phyloP scores from a whole-genome alignment of 768 basidiomycete species.

The Lyophyllum shimeji region DNA sequence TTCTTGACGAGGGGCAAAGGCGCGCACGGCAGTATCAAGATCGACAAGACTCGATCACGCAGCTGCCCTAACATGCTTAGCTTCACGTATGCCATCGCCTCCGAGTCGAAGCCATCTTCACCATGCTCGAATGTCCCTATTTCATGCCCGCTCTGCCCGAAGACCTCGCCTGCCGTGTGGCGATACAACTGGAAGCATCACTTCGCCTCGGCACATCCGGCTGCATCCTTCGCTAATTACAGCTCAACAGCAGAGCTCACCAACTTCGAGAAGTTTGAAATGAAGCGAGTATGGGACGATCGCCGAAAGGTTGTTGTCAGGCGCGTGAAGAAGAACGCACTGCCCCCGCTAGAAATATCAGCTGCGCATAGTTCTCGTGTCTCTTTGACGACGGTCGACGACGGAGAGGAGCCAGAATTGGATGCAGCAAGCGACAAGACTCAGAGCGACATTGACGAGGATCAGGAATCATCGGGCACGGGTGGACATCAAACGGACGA shows the following conservation, averaged over 20 bases:
- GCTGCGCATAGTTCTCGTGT: conserved; percentile 5
- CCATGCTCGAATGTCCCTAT: conserved; percentile 25
- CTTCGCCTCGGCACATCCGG: conserved; percentile 11
- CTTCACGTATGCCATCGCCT: conserved; percentile 6
- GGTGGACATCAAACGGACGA: not conserved
- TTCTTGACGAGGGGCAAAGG: conserved; percentile 14
- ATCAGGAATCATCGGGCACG: not conserved
- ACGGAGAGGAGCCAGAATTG: not conserved
- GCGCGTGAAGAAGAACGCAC: conserved; percentile 5
- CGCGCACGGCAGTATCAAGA: not conserved
- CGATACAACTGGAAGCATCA: conserved; percentile 21
- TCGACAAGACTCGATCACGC: conserved; percentile 15
- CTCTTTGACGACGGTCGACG: not conserved
- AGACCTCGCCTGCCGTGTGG: conserved; percentile 15
- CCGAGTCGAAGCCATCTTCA: not conserved
- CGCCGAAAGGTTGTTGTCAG: conserved; percentile 9
- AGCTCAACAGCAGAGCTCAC: conserved; percentile 13
- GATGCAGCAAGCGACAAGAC: not conserved
- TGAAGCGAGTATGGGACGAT: conserved; percentile 22
- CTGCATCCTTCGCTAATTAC: conserved; percentile 4
- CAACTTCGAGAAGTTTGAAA: conserved; percentile 14
- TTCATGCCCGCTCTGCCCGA: conserved; percentile 18
- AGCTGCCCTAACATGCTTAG: not conserved
- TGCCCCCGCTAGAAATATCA: conserved; percentile 18
- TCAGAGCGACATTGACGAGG: not conserved